Conservation (phyloP, 2,329 filamentous ascomycete species). For the Trichoderma atroviride region DNA sequence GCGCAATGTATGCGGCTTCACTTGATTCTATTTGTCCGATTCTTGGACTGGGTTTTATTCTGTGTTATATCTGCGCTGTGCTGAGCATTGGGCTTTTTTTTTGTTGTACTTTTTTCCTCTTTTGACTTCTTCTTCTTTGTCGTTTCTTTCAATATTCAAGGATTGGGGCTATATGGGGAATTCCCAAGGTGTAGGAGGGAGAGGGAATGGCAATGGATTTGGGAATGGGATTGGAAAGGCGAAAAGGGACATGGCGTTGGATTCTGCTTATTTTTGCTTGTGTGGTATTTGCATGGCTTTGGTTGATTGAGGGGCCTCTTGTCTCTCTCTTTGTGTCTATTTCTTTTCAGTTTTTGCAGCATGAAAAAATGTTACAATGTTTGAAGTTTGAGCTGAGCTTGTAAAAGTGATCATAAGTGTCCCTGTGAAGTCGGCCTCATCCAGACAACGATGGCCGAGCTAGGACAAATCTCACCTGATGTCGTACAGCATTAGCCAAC, state of each 20-base stretch:
- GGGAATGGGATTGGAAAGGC: neutral
- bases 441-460: too few relatives aligned
- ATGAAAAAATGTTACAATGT: neutral
- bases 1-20: slow-evolving; percentile 7
- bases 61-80: slow-evolving; percentile 22
- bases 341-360: neutral
- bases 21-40: neutral
- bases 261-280: neutral
- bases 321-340: neutral
- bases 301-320: neutral
- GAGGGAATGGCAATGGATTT: neutral
- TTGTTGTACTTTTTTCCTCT: neutral
- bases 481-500: neutral
- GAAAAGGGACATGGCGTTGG: slow-evolving; percentile 19
- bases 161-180: slow-evolving; percentile 3
- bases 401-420: neutral
- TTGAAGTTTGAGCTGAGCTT: neutral
- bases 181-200: neutral
- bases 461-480: slow-evolving; percentile 14
- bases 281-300: neutral
- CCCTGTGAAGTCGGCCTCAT: neutral
- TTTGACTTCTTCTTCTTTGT: neutral
- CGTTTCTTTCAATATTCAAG: slow-evolving; percentile 5
- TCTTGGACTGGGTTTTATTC: neutral
- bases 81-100: slow-evolving; percentile 1